Evolutionary conservation across 2,329 filamentous ascomycete genomes (phyloP), one percentile per base, ranked within the genome.

Genomic region (Penicillium sp.): DNA sequence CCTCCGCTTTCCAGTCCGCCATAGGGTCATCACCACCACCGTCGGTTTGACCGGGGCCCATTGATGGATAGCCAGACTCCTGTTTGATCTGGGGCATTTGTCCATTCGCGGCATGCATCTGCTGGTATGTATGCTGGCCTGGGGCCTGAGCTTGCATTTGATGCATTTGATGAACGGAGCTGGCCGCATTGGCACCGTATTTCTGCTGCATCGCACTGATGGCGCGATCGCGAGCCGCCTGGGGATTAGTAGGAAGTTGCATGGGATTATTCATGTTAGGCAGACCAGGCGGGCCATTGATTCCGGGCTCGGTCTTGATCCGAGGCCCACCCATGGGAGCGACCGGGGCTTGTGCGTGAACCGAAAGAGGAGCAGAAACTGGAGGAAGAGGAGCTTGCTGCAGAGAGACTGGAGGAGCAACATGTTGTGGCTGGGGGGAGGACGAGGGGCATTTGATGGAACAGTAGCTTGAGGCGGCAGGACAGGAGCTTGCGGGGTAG

Each of bases 31-130:
- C 88, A 46, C 74, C 79, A 29, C 89, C 77, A 49, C 92, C 93
- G 69, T 97, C 93, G 14, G 88, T 88, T 72, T 97, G 89, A 23
- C 85, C 75, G 46, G 78, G 78, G 47, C 74, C 71, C 49, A 81
- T 64, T 14, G 75, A 75, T 25, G 75, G 72, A 57, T 73, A 72
- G 11, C 68, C 63, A 22, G 70, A 67, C 49, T 71, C 70, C 50
- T 73, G 72, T 50, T 75, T 77, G 43, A 78, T 72, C 40, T 76
- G 75, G 42, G 76, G 77, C 41, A 72, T 61, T 43, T 76, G 73
- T 68, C 69, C 65, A 67, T 69, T 74, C 54, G 63, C 23, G 26
- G 56, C 29, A 12, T 65, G 65, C 33, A 74, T 72, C 56, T 70
- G 73, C 20, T 66, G 60, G 48, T 67, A 69, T 25, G 66, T 65